Evolutionary conservation across 2,329 filamentous ascomycete genomes (phyloP).

Genomic region (Sporothrix protearum): DNA sequence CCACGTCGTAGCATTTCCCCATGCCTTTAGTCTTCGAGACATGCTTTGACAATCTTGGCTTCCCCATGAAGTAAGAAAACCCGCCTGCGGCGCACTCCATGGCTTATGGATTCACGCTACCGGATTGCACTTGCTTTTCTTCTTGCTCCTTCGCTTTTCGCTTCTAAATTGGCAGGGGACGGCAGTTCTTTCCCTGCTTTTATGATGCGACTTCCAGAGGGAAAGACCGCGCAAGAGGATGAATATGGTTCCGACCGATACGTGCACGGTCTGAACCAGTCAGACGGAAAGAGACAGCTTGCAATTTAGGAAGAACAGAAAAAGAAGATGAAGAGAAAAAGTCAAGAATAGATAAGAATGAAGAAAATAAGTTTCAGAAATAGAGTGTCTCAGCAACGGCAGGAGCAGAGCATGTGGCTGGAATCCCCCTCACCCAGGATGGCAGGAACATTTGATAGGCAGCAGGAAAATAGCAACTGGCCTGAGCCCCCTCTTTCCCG

Average conservation of each 20-base stretch:
- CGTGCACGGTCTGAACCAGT: background rate
- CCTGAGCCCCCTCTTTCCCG: background rate
- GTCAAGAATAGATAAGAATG: background rate
- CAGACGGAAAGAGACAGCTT: constrained; percentile 5
- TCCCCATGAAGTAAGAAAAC: constrained; percentile 4
- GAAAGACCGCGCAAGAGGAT: background rate
- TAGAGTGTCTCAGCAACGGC: constrained; percentile 9
- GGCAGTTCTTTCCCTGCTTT: background rate
- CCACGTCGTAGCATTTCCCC: background rate
- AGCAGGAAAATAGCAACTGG: constrained; percentile 1
- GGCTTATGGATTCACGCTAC: background rate
- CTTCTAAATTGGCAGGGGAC: background rate
- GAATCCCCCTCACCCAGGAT: background rate
- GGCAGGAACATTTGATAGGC: background rate
- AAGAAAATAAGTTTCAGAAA: background rate
- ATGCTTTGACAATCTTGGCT: background rate
- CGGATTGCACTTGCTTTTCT: background rate
- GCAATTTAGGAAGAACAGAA: background rate
- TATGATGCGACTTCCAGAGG: background rate
- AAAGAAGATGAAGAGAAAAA: background rate
- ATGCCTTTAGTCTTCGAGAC: background rate
- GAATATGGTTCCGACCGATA: background rate
- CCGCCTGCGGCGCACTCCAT: background rate
- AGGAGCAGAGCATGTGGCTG: background rate
- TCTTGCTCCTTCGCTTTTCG: background rate